A percentile compares a stretch with the other conserved stretches of the same genome.
Evolutionary conservation across 257 asterid genomes (phyloP).

Genomic region (Solanum okadae): DNA sequence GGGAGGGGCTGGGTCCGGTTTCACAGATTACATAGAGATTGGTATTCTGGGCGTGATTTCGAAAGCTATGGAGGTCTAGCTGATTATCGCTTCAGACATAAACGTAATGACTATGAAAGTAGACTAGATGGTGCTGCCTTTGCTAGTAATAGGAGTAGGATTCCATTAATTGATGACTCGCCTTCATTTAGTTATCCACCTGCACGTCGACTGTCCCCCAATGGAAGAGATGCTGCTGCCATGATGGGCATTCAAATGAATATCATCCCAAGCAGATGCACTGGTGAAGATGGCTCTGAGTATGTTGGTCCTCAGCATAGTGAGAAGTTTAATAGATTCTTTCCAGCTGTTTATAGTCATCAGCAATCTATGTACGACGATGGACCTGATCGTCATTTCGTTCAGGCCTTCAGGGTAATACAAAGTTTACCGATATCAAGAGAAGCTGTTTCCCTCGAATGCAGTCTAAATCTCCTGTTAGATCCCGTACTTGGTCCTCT

Average conservation of each 20-base stretch:
- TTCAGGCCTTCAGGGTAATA: slow-evolving; percentile 36
- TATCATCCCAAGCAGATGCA: neutral
- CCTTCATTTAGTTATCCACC: too few species aligned
- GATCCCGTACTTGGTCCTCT: slow-evolving; percentile 52
- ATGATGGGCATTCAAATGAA: neutral
- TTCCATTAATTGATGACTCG: slow-evolving; percentile 12
- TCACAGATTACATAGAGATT: slow-evolving; percentile 22
- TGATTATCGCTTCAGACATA: slow-evolving; percentile 45
- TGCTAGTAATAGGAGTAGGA: slow-evolving; percentile 32
- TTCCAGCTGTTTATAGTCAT: neutral
- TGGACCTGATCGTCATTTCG: slow-evolving; percentile 32
- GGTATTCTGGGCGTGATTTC: slow-evolving; percentile 54
- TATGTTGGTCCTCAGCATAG: neutral
- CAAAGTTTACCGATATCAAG: slow-evolving; percentile 38
- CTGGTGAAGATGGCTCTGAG: neutral
- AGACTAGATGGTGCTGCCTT: slow-evolving; percentile 26
- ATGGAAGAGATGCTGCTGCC: neutral
- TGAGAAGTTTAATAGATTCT: neutral
- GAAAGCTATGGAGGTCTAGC: slow-evolving; percentile 34
- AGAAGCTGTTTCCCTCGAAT: slow-evolving; percentile 46
- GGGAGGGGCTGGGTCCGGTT: slow-evolving; percentile 51
- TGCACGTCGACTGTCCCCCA: neutral
- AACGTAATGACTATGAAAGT: slow-evolving; percentile 31
- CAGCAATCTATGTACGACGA: slow-evolving; percentile 37
- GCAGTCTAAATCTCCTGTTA: slow-evolving; percentile 56